These are phyloP conservation scores for Phytophthora kernoviae DNA, from an alignment of 352 stramenopile genomes.

Conservation along the genomic window DNA sequence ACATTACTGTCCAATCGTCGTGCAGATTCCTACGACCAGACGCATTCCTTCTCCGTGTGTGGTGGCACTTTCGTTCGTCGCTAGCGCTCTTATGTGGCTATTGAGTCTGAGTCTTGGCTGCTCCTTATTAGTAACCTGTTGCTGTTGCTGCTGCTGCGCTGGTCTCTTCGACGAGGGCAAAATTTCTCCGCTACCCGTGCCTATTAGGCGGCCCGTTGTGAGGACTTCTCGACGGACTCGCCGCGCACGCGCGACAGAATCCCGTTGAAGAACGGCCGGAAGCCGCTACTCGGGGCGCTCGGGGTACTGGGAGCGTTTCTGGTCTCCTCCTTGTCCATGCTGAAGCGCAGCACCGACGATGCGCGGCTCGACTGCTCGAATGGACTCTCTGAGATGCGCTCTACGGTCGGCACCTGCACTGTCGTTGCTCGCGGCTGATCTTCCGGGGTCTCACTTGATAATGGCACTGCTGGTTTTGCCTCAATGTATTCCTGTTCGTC, in stretches of 20 bases:
- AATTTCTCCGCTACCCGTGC: conserved; percentile 35
- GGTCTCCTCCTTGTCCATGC: conserved; percentile 31
- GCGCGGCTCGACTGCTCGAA: conserved; percentile 35
- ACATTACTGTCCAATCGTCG: conserved; percentile 13
- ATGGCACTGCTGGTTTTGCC: conserved; percentile 26
- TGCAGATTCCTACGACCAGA: conserved; percentile 14
- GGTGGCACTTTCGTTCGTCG: not conserved
- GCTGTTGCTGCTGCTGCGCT: conserved; percentile 41
- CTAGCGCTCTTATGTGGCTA: conserved; percentile 25
- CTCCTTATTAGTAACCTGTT: conserved; percentile 36
- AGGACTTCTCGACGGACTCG: conserved; percentile 40
- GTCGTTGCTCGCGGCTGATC: conserved; percentile 8
- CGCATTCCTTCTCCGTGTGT: conserved; percentile 5
- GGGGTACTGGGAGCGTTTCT: not conserved
- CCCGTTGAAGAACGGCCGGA: conserved; percentile 48
- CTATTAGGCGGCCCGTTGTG: conserved; percentile 30
- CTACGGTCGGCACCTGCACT: conserved; percentile 34
- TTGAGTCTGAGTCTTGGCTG: conserved; percentile 34
- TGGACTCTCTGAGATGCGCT: conserved; percentile 34
- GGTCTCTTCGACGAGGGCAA: conserved; percentile 42
- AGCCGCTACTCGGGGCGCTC: conserved; percentile 6
- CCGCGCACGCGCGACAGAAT: conserved; percentile 48
- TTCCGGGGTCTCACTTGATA: conserved; percentile 9
- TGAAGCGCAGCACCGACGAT: conserved; percentile 25
- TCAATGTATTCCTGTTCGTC: conserved; percentile 36